Evolutionary conservation across 1,139 yeast genomes (phyloP), one percentile per base, ranked within the genome.

Genomic region (Debaryomyces sp.): DNA sequence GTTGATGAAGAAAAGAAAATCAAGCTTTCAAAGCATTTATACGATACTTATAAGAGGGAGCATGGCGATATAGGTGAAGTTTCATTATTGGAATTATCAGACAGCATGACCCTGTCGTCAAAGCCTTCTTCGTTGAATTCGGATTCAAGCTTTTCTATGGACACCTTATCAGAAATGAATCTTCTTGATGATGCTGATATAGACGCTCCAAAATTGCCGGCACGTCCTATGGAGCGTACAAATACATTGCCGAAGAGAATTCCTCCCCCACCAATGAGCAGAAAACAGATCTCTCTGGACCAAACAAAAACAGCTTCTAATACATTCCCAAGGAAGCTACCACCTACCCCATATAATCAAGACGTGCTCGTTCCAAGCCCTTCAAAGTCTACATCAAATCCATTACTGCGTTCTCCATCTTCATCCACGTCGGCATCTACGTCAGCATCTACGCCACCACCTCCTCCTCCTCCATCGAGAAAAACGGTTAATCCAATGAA

Each of bases 1-100:
- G 76, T 90, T 30, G 85, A 90, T 54, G 67, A 65, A 30, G 57
- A 51, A 3, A 70, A 67, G 56, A 73, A 68, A 51, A 46, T 55
- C 17, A 50, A 56, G 17, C 60, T 76, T 50, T 54, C 73, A n/a
- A 66, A 63, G 42, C 52, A 59, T n/a, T 59, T 71, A 32, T 74
- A 74, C 52, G 61, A 61, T 3, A 55, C 56, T 4, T 75, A 68
- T 54, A 73, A 73, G 52, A 43, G 53, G 4, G 69, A 70, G 40
- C 63, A 71, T 50, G 70, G 68, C 1, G 62, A 52, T n/a, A 38
- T 45, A 17, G 54, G 53, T 8, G 60, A 52, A 5, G 55, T 45
- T 12, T 59, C 62, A 5, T 51, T 63, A 29, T 47, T 64, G 34
- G 69, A 63, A 27, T 45, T 59, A 15, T 59, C 59, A 7, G 54